These are phyloP conservation scores for Lasiodiplodia sp. DNA, from an alignment of 2,329 filamentous ascomycete genomes.

Conservation along the genomic window DNA sequence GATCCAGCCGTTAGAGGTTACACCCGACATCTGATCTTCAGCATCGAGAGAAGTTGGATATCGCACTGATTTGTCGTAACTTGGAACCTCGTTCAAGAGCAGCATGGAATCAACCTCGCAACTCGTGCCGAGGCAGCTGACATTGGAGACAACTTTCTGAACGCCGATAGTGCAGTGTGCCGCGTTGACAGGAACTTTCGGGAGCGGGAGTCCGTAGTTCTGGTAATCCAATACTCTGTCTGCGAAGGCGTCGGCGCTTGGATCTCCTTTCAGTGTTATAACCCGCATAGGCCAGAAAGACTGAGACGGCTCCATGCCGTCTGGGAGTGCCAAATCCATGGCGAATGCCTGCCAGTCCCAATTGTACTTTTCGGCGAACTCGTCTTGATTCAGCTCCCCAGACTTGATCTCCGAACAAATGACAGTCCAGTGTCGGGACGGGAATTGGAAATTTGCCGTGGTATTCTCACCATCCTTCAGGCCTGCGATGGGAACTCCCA, in stretches of 20 bases:
- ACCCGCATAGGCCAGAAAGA: neutral
- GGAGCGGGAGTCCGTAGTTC: neutral
- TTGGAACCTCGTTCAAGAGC: neutral
- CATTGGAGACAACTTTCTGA: neutral
- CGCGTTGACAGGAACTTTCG: neutral
- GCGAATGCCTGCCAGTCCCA: neutral
- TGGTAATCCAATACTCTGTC: neutral
- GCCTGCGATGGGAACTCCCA: neutral
- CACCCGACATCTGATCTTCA: neutral
- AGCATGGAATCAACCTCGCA: conserved; percentile 2
- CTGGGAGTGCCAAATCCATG: neutral
- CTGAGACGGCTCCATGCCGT: neutral
- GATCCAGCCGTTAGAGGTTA: no score
- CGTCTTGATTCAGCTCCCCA: neutral
- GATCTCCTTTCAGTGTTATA: neutral
- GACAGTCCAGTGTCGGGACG: neutral
- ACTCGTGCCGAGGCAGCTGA: neutral
- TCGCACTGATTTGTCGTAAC: neutral
- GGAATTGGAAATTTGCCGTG: neutral
- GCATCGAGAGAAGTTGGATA: neutral
- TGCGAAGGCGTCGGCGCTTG: neutral
- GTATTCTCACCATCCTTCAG: neutral
- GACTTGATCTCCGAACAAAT: neutral
- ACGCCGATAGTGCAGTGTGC: neutral
- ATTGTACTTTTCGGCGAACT: neutral